phyloP scores from a whole-genome alignment of 306 rosid genomes.

The Citrullus amarus region DNA sequence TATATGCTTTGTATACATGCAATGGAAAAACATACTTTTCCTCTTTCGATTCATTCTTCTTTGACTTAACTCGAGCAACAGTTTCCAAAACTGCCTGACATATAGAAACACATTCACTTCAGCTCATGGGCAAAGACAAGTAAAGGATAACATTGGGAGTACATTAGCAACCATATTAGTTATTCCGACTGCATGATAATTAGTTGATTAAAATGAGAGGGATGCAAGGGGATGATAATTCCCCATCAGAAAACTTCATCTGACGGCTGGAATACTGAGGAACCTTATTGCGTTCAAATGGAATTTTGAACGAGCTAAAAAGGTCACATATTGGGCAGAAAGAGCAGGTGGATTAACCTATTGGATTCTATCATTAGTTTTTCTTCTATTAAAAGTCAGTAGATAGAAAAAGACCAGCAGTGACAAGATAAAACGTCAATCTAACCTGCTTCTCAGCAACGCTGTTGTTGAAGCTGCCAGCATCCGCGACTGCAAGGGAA shows the following conservation, averaged over 20 bases:
- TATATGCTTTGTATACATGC: slow-evolving; percentile 3
- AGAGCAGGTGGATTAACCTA: not conserved
- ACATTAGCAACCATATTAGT: not conserved
- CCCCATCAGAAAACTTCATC: not conserved
- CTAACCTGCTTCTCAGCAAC: slow-evolving; percentile 81
- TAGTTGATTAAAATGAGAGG: not conserved
- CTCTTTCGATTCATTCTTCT: slow-evolving; percentile 90
- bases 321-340: not conserved
- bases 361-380: not conserved
- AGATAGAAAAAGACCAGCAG: not conserved
- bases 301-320: not conserved
- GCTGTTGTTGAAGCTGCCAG: slow-evolving; percentile 77
- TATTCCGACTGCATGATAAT: not conserved
- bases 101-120: slow-evolving; percentile 12
- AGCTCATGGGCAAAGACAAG: not conserved
- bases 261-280: not conserved
- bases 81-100: slow-evolving; percentile 93
- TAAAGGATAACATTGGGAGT: not conserved
- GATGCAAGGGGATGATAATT: not conserved
- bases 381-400: not conserved
- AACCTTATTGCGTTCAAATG: not conserved
- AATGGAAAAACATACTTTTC: slow-evolving; percentile 52
- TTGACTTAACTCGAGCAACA: slow-evolving; percentile 83
- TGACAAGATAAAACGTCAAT: not conserved
- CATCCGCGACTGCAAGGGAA: slow-evolving; percentile 50